Evolutionary conservation across 2,329 filamentous ascomycete genomes (phyloP).

Genomic region (Lachnellula arida): DNA sequence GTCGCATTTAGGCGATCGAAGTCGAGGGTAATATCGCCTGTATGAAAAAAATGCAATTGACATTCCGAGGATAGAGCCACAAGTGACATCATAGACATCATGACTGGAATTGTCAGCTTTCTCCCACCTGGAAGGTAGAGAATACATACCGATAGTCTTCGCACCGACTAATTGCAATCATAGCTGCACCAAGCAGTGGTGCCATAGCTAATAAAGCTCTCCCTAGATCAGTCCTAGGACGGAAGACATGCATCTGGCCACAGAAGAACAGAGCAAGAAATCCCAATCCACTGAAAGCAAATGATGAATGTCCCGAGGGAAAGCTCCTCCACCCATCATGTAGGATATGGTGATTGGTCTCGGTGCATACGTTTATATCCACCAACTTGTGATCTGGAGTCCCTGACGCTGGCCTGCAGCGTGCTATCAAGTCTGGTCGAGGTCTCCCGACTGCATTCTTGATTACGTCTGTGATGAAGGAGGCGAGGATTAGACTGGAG

Average conservation of each 20-base stretch:
- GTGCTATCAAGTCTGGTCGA: conserved; percentile 80
- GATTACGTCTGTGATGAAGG: conserved; percentile 81
- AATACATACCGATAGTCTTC: conserved; percentile 54
- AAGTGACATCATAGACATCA: conserved; percentile 64
- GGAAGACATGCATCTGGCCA: conserved; percentile 57
- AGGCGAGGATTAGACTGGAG: conserved; percentile 59
- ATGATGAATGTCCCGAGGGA: conserved; percentile 74
- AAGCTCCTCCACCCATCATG: conserved; percentile 85
- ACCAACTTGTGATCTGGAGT: conserved; percentile 51
- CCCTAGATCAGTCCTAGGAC: conserved; percentile 43
- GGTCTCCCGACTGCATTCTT: conserved; percentile 72
- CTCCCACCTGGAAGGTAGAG: neutral
- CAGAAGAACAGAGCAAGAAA: conserved; percentile 68
- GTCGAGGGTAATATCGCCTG: conserved; percentile 55
- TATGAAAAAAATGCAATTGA: conserved; percentile 62
- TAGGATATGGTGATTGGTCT: conserved; percentile 61
- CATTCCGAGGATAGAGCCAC: conserved; percentile 57
- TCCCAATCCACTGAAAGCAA: conserved; percentile 73
- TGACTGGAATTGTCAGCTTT: conserved; percentile 36
- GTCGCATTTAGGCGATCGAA: conserved; percentile 49
- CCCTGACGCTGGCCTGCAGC: conserved; percentile 65
- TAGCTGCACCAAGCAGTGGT: conserved; percentile 57
- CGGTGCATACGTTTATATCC: conserved; percentile 66
- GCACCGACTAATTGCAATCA: conserved; percentile 65
- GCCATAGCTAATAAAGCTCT: conserved; percentile 52